phyloP scores from a whole-genome alignment of 169 alveolate species.

The Babesia caballi region DNA sequence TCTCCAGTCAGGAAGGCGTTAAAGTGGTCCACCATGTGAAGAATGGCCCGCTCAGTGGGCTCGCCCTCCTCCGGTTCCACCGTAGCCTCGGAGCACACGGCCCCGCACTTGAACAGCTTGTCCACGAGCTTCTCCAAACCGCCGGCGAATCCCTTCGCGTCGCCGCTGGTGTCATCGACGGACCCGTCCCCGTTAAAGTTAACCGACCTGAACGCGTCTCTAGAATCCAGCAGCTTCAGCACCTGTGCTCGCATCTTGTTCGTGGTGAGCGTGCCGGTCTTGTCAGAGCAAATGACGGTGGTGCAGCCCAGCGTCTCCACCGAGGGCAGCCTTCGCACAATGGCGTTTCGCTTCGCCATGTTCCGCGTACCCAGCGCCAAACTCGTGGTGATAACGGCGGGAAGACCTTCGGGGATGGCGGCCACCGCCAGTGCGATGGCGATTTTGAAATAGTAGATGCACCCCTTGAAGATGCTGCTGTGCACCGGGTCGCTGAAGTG shows the following conservation, averaged over 20 bases:
- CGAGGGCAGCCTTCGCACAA: conserved; percentile 94
- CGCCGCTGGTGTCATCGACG: not conserved
- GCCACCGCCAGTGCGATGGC: conserved; percentile 99
- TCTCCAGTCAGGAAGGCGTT: not conserved
- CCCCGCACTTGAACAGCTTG: conserved; percentile 38
- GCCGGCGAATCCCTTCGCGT: not conserved
- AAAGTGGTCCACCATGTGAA: conserved; percentile 45
- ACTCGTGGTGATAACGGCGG: conserved; percentile 99
- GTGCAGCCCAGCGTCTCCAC: conserved; percentile 99
- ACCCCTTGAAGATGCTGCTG: conserved; percentile 92
- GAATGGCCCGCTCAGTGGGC: conserved; percentile 60
- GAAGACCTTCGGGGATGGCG: conserved; percentile 99
- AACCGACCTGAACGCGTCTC: not conserved
- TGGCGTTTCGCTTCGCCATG: conserved; percentile 95
- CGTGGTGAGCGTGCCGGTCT: conserved; percentile 99
- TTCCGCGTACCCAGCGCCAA: conserved; percentile 95
- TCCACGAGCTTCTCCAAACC: conserved; percentile 16
- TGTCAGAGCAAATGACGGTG: conserved; percentile 97
- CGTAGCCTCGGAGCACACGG: conserved; percentile 48
- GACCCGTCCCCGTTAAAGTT: conserved; percentile 9
- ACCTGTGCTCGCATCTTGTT: conserved; percentile 90
- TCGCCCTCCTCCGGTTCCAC: conserved; percentile 55
- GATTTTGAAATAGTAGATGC: conserved; percentile 94
- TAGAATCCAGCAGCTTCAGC: conserved; percentile 14
- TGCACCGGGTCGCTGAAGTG: conserved; percentile 96